A percentile compares a stretch with the other conserved stretches of the same genome.
Evolutionary conservation across 208 protist species (phyloP).

Genomic region (Angomonas deanei): DNA sequence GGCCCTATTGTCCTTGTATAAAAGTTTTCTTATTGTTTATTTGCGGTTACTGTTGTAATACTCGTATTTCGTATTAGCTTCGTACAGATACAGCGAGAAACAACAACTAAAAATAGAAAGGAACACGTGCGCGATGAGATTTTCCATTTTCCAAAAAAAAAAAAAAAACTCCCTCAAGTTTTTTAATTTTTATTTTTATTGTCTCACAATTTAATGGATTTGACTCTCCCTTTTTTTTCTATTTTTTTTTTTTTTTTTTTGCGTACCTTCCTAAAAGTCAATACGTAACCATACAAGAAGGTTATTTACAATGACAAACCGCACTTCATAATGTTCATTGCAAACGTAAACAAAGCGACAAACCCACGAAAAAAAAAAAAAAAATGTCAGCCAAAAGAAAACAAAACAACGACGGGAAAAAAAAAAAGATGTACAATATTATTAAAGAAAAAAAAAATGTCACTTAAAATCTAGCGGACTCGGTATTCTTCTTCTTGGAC

Average conservation of each 20-base stretch:
- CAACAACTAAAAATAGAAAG: not conserved
- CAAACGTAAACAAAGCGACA: constrained; percentile 6
- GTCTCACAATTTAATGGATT: too few relatives aligned
- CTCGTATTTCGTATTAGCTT: too few relatives aligned
- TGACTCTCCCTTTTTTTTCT: too few relatives aligned
- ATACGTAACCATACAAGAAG: too few relatives aligned
- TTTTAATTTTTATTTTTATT: constrained; percentile 5
- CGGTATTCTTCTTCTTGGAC: not conserved
- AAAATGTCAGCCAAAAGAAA: constrained; percentile 6
- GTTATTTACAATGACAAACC: too few relatives aligned
- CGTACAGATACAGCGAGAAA: too few relatives aligned
- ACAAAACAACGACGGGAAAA: constrained; percentile 2
- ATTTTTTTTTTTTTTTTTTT: constrained; percentile 9
- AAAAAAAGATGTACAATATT: constrained; percentile 11
- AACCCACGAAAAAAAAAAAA: not conserved
- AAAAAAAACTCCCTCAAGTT: constrained; percentile 5
- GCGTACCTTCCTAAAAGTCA: not conserved
- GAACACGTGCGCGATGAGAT: too few relatives aligned
- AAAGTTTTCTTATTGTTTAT: not conserved
- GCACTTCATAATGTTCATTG: not conserved
- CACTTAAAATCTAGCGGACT: not conserved
- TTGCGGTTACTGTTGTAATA: not conserved
- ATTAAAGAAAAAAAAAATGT: not conserved
- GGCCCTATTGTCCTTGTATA: not conserved
- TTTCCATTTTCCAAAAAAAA: not conserved